These are phyloP conservation scores for Ascochyta lentis DNA, from an alignment of 2,329 filamentous ascomycete genomes.

Conservation along the genomic window DNA sequence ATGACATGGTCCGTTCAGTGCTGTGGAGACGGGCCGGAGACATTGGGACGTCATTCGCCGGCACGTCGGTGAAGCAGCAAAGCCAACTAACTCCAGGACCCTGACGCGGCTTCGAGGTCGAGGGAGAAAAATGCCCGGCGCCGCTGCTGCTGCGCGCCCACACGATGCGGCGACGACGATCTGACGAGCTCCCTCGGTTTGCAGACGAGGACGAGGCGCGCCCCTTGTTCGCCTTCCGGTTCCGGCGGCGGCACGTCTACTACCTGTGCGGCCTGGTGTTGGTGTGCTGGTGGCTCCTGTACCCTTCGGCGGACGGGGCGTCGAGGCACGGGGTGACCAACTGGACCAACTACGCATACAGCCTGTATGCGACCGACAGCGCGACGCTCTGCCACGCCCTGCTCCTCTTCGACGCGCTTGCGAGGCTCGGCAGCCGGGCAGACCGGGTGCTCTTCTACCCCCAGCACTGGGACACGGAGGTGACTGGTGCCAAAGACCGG, in stretches of 20 bases:
- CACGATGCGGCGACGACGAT: slow-evolving; percentile 45
- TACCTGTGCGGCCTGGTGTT: slow-evolving; percentile 37
- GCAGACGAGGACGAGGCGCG: slow-evolving; percentile 21
- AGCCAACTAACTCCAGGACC: background rate
- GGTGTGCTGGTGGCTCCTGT: slow-evolving; percentile 41
- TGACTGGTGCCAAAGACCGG: slow-evolving; percentile 39
- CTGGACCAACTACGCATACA: slow-evolving; percentile 53
- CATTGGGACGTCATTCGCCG: slow-evolving; percentile 5
- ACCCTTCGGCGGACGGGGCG: slow-evolving; percentile 24
- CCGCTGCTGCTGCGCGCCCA: background rate
- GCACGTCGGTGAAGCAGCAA: background rate
- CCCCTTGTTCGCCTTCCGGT: slow-evolving; percentile 26
- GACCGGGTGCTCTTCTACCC: slow-evolving; percentile 56
- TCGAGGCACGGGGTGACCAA: slow-evolving; percentile 24
- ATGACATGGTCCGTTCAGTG: background rate
- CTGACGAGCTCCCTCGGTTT: slow-evolving; percentile 45
- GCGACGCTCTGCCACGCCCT: slow-evolving; percentile 53
- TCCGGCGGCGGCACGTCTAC: slow-evolving; percentile 39
- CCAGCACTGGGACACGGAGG: slow-evolving; percentile 46
- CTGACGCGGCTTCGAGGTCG: no score
- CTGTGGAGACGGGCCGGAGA: background rate
- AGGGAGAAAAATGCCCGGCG: background rate
- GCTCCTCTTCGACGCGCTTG: slow-evolving; percentile 54
- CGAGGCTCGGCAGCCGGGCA: slow-evolving; percentile 52
- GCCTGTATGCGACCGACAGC: slow-evolving; percentile 52